A percentile compares a stretch with the other conserved stretches of the same genome.
Evolutionary conservation across 2,329 filamentous ascomycete genomes (phyloP).

Genomic region (Phyllosticta paracitricarpa): DNA sequence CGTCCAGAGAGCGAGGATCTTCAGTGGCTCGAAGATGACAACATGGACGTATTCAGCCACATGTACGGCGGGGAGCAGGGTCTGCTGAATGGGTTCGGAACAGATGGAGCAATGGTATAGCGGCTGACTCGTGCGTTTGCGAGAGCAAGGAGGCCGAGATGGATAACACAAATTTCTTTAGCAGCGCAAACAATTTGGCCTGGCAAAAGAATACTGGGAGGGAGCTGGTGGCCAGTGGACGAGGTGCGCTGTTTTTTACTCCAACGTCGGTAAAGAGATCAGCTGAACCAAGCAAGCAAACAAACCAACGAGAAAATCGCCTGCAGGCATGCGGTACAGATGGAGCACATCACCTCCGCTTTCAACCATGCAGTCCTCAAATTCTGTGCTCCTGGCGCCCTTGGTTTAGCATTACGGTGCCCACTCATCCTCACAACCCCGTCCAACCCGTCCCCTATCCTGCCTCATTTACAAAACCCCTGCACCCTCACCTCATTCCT

Average conservation of each 20-base stretch:
- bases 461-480: neutral
- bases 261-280: neutral
- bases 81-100: conserved; percentile 12
- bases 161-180: neutral
- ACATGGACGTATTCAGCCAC: conserved; percentile 49
- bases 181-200: neutral
- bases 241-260: neutral
- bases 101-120: conserved; percentile 8
- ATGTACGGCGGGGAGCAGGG: conserved; percentile 4
- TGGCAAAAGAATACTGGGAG: neutral
- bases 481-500: neutral
- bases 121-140: neutral
- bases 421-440: neutral
- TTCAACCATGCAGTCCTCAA: neutral
- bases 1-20: conserved; percentile 49
- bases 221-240: neutral
- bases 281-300: neutral
- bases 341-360: neutral
- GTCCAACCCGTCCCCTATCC: neutral
- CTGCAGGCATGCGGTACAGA: neutral
- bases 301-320: neutral
- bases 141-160: neutral
- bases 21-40: conserved; percentile 53
- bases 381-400: neutral
- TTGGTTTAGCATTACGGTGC: no score